Percentiles rank a stretch among this genome's conserved stretches.
Evolutionary conservation across 2,329 filamentous ascomycete species (phyloP).

Genomic region (Cercospora sp.): DNA sequence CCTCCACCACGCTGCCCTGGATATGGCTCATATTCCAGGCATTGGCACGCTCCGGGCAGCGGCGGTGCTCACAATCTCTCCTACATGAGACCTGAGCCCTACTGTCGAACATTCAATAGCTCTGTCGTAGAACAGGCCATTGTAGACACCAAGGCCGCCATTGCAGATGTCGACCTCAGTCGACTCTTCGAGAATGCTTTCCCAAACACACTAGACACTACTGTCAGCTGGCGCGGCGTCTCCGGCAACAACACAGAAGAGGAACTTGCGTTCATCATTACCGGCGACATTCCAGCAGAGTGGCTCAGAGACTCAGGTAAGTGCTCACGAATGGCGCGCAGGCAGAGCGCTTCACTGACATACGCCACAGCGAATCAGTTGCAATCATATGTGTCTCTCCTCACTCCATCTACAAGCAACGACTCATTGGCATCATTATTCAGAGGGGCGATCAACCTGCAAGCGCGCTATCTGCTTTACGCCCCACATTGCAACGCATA

Average conservation of each 20-base stretch:
- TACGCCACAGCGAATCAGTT: slow-evolving; percentile 58
- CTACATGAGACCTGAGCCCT: slow-evolving; percentile 44
- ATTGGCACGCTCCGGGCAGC: slow-evolving; percentile 40
- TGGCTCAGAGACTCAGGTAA: slow-evolving; percentile 34
- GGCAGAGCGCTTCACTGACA: background rate
- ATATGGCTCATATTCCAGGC: slow-evolving; percentile 42
- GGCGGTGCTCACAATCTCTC: slow-evolving; percentile 46
- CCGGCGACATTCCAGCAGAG: slow-evolving; percentile 59
- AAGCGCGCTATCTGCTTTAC: slow-evolving; percentile 64
- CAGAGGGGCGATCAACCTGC: slow-evolving; percentile 68
- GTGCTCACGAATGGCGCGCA: background rate
- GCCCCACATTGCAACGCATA: slow-evolving; percentile 56
- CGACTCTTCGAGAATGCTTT: slow-evolving; percentile 65
- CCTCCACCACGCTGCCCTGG: slow-evolving; percentile 40
- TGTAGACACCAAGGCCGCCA: slow-evolving; percentile 31
- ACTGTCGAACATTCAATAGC: slow-evolving; percentile 45
- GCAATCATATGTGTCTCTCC: slow-evolving; percentile 64
- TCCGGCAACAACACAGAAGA: slow-evolving; percentile 52
- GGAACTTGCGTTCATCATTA: slow-evolving; percentile 63
- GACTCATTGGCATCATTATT: slow-evolving; percentile 63
- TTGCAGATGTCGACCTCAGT: slow-evolving; percentile 59
- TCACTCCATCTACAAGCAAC: slow-evolving; percentile 47
- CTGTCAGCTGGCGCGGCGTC: slow-evolving; percentile 79
- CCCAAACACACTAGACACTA: slow-evolving; percentile 83
- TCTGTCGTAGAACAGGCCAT: slow-evolving; percentile 41